Base-by-base conservation (phyloP, 805 yeast species). In the Candida berthetii region DNA sequence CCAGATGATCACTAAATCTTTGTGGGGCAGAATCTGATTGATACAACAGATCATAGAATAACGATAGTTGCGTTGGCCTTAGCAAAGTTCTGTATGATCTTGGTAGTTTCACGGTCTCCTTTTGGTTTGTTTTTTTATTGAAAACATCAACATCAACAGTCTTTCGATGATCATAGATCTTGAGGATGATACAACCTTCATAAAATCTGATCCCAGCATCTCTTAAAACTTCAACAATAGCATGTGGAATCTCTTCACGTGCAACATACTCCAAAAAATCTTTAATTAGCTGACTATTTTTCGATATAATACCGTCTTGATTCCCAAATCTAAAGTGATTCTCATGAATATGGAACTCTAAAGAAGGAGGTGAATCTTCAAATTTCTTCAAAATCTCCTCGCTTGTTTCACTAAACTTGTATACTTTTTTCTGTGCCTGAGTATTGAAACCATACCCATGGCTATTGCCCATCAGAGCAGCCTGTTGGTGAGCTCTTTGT, bases 291-390 rank as follows among this genome's bases (percentile, higher is more conserved):
- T 87, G 83, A 45, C 86, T 85, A 52, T 75, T 75, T 55, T 84
- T 84, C 7, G 96, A 89, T 33, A 93, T 84, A 38, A 85, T 75
- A 7, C 95, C 88, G 52, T 90, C 97, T 39, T 85, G 91, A 48
- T 85, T 86, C 47, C 95, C 95, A 66, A 91, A 90, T 46, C 95
- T 76, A 60, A 81, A 91, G 62, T 90, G 96, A 42, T 87, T 88
- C 52, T 88, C 93, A 62, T 86, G 90, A 19, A 91, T 88, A 55
- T 91, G 97, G 53, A 91, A 82, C 48, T 81, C 95, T 44, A 91
- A 64, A 32, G 95, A 85, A 7, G 96, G 84, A 9, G 91, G 85
- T 46, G 75, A 76, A 42, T 78, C 76, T 49, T 82, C 80, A 58
- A 82, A 90, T 59, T 89, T 90, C 45, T 78, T 76, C 50, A 93